phyloP scores from a whole-genome alignment of 2,329 filamentous ascomycete genomes.

The Stagonosporopsis chrysanthemi region DNA sequence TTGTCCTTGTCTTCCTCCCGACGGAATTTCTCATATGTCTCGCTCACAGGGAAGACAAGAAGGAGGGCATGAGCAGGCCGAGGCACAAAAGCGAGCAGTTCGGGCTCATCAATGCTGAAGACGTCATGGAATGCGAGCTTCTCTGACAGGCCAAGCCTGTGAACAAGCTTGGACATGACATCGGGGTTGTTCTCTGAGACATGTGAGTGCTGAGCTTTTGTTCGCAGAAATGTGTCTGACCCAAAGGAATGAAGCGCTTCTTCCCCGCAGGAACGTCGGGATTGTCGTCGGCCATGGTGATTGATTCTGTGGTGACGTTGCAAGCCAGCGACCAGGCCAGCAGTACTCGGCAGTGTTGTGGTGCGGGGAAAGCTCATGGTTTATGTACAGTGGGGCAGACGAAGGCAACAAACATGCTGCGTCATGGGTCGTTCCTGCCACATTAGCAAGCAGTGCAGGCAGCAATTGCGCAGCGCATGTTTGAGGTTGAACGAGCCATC shows the following conservation, averaged over 20 bases:
- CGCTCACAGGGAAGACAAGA: slow-evolving; percentile 87
- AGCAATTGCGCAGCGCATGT: background rate
- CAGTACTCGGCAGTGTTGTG: background rate
- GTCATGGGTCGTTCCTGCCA: slow-evolving; percentile 1
- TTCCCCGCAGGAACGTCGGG: slow-evolving; percentile 41
- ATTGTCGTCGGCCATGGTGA: slow-evolving; percentile 40
- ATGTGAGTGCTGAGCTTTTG: slow-evolving; percentile 22
- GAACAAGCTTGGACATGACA: slow-evolving; percentile 85
- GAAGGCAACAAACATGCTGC: slow-evolving; percentile 18
- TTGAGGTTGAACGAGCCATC: background rate
- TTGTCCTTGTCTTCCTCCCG: slow-evolving; percentile 72
- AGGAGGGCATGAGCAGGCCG: slow-evolving; percentile 88
- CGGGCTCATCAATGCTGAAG: slow-evolving; percentile 85
- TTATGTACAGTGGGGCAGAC: slow-evolving; percentile 11
- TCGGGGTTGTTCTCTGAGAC: slow-evolving; percentile 77
- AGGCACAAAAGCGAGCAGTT: slow-evolving; percentile 85
- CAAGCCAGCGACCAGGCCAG: background rate
- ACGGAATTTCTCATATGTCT: slow-evolving; percentile 79
- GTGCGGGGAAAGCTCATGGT: slow-evolving; percentile 11
- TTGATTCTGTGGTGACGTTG: background rate
- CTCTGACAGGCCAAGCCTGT: slow-evolving; percentile 83
- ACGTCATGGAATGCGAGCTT: slow-evolving; percentile 86
- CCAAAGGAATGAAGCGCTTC: slow-evolving; percentile 51
- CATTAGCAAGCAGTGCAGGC: background rate
- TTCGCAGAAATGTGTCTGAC: slow-evolving; percentile 26